Conservation (phyloP, 2,329 filamentous ascomycete genomes). For the Fusarium musae region DNA sequence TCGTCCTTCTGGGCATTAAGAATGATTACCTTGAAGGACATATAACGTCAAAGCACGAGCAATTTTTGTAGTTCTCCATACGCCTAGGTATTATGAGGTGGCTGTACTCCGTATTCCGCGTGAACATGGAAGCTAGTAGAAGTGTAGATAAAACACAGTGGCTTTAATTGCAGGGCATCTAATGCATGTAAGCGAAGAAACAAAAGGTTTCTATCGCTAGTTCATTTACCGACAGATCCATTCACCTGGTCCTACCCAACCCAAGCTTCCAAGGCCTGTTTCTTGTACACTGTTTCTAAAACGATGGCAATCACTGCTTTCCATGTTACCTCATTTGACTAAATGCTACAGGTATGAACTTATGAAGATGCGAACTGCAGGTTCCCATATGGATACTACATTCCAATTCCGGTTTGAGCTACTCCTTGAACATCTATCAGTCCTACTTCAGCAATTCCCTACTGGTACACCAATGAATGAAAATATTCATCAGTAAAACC, state of each 20-base stretch:
- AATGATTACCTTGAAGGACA: background rate
- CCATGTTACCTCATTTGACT: background rate
- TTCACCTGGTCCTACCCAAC: background rate
- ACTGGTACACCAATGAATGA: background rate
- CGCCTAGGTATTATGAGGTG: background rate
- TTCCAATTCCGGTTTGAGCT: background rate
- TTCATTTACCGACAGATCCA: slow-evolving; percentile 20
- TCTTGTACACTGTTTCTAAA: background rate
- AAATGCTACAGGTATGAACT: background rate
- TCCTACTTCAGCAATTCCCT: background rate
- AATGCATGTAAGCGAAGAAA: slow-evolving; percentile 33
- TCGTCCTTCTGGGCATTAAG: slow-evolving; percentile 1
- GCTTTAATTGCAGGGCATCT: slow-evolving; percentile 26
- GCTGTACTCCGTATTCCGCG: background rate
- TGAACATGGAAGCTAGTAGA: background rate
- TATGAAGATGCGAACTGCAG: background rate
- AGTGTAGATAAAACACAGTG: background rate
- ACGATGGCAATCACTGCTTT: background rate
- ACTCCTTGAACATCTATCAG: background rate
- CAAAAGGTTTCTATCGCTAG: slow-evolving; percentile 14
- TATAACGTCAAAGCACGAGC: background rate
- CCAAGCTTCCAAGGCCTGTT: background rate
- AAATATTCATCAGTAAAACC: background rate
- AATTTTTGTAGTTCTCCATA: background rate
- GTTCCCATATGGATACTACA: background rate